phyloP scores from a whole-genome alignment of 495 filamentous ascomycete genomes.

The Apiosordaria backusii region DNA sequence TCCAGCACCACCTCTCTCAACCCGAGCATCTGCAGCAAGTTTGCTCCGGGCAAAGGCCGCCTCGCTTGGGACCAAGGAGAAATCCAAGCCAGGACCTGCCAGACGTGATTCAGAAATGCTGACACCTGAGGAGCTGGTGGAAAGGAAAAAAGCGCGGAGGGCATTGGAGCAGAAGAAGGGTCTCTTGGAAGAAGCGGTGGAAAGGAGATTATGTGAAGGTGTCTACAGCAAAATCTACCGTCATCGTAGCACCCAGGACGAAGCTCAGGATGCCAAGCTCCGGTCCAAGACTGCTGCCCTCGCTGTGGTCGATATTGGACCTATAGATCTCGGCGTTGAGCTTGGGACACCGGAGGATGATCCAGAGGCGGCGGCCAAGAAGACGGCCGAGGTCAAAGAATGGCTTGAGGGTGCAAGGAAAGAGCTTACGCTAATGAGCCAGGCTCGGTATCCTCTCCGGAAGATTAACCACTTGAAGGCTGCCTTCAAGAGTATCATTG shows the following conservation, averaged over 20 bases:
- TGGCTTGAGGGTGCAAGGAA: constrained; percentile 72
- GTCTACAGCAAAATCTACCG: constrained; percentile 87
- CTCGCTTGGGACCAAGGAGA: constrained; percentile 49
- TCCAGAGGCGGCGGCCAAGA: constrained; percentile 53
- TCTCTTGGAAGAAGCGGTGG: constrained; percentile 87
- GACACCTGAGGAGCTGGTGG: constrained; percentile 76
- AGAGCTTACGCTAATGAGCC: constrained; percentile 76
- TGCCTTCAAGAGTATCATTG: constrained; percentile 91
- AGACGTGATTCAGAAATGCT: constrained; percentile 81
- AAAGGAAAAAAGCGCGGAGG: constrained; percentile 72
- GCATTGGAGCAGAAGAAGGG: constrained; percentile 70
- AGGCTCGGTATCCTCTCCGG: constrained; percentile 79
- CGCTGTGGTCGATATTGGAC: constrained; percentile 81
- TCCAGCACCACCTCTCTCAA: constrained; percentile 49
- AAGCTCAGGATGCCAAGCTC: constrained; percentile 91
- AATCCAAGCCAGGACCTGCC: constrained; percentile 34
- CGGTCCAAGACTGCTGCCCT: constrained; percentile 92
- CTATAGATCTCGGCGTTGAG: constrained; percentile 82
- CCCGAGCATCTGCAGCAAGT: constrained; percentile 50
- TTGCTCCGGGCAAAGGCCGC: constrained; percentile 50
- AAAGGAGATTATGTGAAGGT: constrained; percentile 78
- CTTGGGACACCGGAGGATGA: constrained; percentile 48
- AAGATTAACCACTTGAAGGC: constrained; percentile 87
- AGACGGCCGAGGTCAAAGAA: constrained; percentile 66
- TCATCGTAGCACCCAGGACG: constrained; percentile 87